Conservation (phyloP, 441 rosid genomes). For the Erodium texanum region DNA sequence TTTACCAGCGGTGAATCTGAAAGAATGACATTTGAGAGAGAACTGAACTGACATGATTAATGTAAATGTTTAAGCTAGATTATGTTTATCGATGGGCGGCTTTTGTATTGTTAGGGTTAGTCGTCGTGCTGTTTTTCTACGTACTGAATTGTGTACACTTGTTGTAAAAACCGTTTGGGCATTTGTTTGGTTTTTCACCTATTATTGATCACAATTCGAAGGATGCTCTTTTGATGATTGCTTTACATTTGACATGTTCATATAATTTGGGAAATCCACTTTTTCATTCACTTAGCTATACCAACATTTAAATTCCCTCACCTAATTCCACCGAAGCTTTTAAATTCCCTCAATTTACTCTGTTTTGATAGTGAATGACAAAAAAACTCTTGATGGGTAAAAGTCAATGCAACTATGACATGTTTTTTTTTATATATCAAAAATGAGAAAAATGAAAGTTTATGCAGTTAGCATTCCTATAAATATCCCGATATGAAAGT, state of each 20-base stretch:
- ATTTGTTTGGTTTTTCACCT: conserved; percentile 1
- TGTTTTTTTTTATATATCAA: no score
- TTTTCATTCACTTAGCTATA: no score
- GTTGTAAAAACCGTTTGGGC: not conserved
- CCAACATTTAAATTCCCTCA: no score
- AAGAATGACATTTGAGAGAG: conserved; percentile 17
- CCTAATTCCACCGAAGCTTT: no score
- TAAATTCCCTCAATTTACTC: no score
- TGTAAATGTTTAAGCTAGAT: conserved; percentile 5
- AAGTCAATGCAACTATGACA: no score
- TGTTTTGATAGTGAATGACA: no score
- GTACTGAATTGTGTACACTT: not conserved
- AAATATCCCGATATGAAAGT: not conserved
- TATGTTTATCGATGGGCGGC: conserved; percentile 4
- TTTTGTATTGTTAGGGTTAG: conserved; percentile 5
- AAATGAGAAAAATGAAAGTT: no score
- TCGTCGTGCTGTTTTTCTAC: not conserved
- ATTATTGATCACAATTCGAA: not conserved
- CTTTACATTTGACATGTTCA: not conserved
- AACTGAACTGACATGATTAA: conserved; percentile 16
- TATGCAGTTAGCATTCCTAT: no score
- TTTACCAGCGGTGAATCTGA: conserved; percentile 16
- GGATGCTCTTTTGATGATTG: not conserved
- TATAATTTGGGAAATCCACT: no score
- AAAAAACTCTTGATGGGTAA: no score